Evolutionary conservation across 768 basidiomycete genomes (phyloP), one percentile per base, ranked within the genome.

Genomic region (Flagelloscypha sp.): DNA sequence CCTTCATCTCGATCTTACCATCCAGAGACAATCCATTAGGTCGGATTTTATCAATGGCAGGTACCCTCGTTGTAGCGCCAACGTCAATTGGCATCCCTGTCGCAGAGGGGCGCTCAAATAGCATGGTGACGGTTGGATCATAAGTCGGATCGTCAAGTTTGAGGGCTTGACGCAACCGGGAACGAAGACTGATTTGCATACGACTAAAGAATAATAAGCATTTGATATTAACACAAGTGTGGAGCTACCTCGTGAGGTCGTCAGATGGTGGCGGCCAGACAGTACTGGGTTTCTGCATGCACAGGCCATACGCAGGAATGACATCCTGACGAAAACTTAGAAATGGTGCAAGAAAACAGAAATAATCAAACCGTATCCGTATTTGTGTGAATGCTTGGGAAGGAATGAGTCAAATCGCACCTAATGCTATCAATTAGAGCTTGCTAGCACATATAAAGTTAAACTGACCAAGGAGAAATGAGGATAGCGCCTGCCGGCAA

Each of bases 321-420:
- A 93, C 67, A 47, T 94, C 89, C 87, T 89, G 29, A 4, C 30
- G 19, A 8, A 9, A 33, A 32, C 10, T 35, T 34, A 20, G 34
- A 24, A 24, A 24, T 11, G 7, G 6, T 30, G 27, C 5, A 16
- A 16, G 19, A 36, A 27, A 17, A 20, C 19, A 15, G 27, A 36
- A 13, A 33, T 27, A n/a, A 5, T 54, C 68, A 44, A 47, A 86
- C 90, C 33, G 90, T 89, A 3, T 74, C 67, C 2, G 87, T 90
- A 54, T 98, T 97, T 24, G 68, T 62, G 48, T 87, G 72, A 30
- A 93, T 72, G 47, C 85, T 89, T 0, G 89, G 86, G 56, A 98
- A 97, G 1, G 87, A 92, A 55, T 98, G 95, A 0, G 88, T 93
- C n/a, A 98, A 59, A 56, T 84, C 83, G 45, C 73, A 13, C 10